Evolutionary conservation across 208 protist genomes (phyloP).

Genomic region (Acanthamoeba healyi): DNA sequence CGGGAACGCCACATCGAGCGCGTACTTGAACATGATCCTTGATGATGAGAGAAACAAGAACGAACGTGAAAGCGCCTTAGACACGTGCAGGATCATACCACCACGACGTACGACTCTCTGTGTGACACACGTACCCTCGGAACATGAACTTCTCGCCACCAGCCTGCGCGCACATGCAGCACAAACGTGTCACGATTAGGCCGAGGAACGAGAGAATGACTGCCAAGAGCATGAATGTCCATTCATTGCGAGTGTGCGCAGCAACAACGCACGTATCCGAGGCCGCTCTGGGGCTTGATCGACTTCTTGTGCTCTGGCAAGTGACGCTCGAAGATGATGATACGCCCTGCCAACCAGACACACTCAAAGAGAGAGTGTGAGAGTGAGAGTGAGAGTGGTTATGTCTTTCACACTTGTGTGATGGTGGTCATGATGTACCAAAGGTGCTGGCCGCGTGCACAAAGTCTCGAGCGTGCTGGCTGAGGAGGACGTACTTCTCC

Average conservation of each 20-base stretch:
- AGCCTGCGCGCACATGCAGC: neutral
- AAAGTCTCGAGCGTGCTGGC: constrained; percentile 50
- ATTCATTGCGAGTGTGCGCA: neutral
- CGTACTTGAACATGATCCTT: constrained; percentile 71
- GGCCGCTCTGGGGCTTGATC: constrained; percentile 31
- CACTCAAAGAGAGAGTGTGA: neutral
- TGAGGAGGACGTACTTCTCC: constrained; percentile 41
- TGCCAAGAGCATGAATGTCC: neutral
- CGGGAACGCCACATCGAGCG: constrained; percentile 10
- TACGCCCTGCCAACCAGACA: neutral
- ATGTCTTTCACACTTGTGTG: neutral
- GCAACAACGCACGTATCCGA: neutral
- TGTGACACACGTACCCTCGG: neutral
- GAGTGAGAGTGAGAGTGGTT: neutral
- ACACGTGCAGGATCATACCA: no score
- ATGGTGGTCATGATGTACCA: neutral
- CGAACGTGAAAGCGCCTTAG: no score
- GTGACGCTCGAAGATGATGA: constrained; percentile 58
- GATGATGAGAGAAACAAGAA: neutral
- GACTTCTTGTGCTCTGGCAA: constrained; percentile 19
- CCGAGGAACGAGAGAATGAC: neutral
- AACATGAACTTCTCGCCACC: constrained; percentile 64
- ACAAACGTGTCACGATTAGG: neutral
- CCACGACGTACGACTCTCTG: no score
- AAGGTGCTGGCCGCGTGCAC: constrained; percentile 39